phyloP scores from a whole-genome alignment of 108 stramenopile genomes.

The Cylindrotheca closterium region DNA sequence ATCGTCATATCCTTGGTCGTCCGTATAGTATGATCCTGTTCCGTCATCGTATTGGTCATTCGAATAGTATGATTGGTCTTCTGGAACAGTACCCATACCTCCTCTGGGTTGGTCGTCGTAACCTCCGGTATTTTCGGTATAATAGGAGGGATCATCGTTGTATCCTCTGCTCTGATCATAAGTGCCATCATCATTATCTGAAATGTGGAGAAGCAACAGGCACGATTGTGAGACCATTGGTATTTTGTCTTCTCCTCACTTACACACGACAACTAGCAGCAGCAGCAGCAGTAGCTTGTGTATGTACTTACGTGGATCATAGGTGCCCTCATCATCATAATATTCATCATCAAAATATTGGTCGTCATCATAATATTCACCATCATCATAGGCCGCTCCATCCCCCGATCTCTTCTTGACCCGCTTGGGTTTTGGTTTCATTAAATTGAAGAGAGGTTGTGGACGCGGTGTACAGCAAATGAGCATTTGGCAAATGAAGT shows the following conservation, averaged over 20 bases:
- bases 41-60: constrained; percentile 7
- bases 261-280: constrained; percentile 1
- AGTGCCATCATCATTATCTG: constrained; percentile 7
- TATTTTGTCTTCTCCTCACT: constrained; percentile 4
- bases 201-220: constrained; percentile 1
- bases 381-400: constrained; percentile 9
- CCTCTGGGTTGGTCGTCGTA: not conserved
- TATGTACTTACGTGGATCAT: constrained; percentile 7
- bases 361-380: constrained; percentile 21
- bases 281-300: not conserved
- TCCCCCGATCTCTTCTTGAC: constrained; percentile 26
- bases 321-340: constrained; percentile 9
- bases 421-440: constrained; percentile 5
- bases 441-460: constrained; percentile 21
- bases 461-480: constrained; percentile 36
- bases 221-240: not conserved
- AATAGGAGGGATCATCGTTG: constrained; percentile 9
- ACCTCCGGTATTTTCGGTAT: constrained; percentile 1
- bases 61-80: constrained; percentile 5
- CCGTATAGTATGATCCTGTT: constrained; percentile 6
- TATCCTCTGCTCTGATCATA: constrained; percentile 7
- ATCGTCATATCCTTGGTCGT: constrained; percentile 13
- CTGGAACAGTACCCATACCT: not conserved
- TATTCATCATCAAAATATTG: constrained; percentile 14
- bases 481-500: constrained; percentile 28